Evolutionary conservation across 2,329 filamentous ascomycete genomes (phyloP).

Genomic region (Aspergillus aculeatus): DNA sequence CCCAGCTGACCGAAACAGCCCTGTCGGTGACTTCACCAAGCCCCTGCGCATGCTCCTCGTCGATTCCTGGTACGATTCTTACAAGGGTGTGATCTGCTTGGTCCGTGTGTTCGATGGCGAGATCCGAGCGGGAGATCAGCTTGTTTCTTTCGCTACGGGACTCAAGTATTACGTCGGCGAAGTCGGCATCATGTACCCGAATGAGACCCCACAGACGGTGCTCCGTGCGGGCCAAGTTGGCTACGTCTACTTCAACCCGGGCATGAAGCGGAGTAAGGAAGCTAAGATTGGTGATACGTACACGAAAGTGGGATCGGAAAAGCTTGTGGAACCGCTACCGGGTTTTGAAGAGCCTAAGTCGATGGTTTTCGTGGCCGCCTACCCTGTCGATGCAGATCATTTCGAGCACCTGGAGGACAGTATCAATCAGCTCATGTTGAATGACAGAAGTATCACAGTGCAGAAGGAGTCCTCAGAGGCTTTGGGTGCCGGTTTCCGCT

Average conservation of each 20-base stretch:
- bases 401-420: constrained; percentile 87
- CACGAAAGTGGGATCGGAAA: constrained; percentile 75
- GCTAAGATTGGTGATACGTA: constrained; percentile 96
- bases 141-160: constrained; percentile 85
- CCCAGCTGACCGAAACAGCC: constrained; percentile 43
- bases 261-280: constrained; percentile 95
- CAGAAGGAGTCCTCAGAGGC: constrained; percentile 95
- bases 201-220: constrained; percentile 74
- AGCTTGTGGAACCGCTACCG: constrained; percentile 73
- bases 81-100: constrained; percentile 87
- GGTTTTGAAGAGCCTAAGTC: constrained; percentile 97
- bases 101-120: constrained; percentile 89
- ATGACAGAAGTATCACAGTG: constrained; percentile 90
- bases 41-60: constrained; percentile 84
- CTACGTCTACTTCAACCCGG: constrained; percentile 95
- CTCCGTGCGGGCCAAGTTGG: constrained; percentile 91
- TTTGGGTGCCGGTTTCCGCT: constrained; percentile 85
- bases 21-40: constrained; percentile 68
- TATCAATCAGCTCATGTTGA: constrained; percentile 88
- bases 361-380: constrained; percentile 98
- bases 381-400: constrained; percentile 86
- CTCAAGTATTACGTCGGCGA: constrained; percentile 91
- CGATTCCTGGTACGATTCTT: constrained; percentile 97
- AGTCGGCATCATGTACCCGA: constrained; percentile 93
- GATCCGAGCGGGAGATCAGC: constrained; percentile 75